These are phyloP conservation scores for Claviceps fusiformis DNA, from an alignment of 2,329 filamentous ascomycete species.

Conservation along the genomic window DNA sequence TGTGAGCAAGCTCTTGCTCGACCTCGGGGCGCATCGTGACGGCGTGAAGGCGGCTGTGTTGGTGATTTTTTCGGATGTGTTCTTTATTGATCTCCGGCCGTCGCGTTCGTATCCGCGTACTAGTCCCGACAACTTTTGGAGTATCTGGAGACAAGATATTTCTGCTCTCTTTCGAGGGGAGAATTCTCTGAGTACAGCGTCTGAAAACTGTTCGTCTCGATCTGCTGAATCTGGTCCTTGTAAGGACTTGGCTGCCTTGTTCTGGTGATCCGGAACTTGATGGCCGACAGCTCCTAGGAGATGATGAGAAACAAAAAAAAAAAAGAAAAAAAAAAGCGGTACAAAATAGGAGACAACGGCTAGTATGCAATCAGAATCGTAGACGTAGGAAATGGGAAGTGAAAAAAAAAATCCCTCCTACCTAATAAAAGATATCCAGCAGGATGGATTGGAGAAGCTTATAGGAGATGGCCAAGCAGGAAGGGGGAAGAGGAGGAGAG, in stretches of 20 bases:
- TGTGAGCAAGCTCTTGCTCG: constrained; percentile 98
- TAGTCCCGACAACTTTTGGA: neutral
- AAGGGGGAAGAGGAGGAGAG: neutral
- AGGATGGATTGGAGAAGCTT: constrained; percentile 2
- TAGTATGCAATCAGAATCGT: constrained; percentile 4
- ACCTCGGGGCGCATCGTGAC: constrained; percentile 87
- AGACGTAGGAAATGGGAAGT: constrained; percentile 9
- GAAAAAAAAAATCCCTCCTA: constrained; percentile 12
- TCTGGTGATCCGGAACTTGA: constrained; percentile 2
- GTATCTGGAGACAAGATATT: neutral
- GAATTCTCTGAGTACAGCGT: neutral
- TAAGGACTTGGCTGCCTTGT: neutral
- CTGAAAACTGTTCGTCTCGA: neutral
- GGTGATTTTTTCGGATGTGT: neutral
- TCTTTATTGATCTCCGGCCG: neutral
- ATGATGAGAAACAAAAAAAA: constrained; percentile 4
- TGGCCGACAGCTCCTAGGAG: constrained; percentile 9
- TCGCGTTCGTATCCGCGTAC: neutral
- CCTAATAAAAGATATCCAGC: constrained; percentile 10
- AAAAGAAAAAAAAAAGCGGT: neutral
- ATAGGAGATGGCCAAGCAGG: neutral
- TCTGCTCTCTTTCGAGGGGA: neutral
- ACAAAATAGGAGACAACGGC: constrained; percentile 6
- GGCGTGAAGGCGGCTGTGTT: constrained; percentile 4
- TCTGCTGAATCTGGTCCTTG: neutral